Conservation (phyloP, 2,329 filamentous ascomycete species). For the Aspergillus bombycis region DNA sequence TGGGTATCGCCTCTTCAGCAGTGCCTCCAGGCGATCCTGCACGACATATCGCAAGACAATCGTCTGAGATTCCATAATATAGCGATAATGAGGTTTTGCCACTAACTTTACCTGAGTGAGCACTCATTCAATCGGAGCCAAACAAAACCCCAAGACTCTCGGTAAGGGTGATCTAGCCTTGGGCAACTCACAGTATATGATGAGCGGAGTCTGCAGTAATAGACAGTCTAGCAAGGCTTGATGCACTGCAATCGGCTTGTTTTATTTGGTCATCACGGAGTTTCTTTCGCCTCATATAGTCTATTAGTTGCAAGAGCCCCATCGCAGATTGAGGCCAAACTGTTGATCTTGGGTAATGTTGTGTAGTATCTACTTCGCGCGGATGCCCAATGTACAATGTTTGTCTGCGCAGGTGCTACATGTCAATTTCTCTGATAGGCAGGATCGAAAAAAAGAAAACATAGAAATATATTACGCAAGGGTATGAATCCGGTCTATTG, state of each 20-base stretch:
- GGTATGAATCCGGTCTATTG: not conserved
- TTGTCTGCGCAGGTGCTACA: not conserved
- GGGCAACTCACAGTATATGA: not conserved
- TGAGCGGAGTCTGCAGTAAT: not conserved
- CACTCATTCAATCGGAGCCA: not conserved
- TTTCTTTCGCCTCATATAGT: not conserved
- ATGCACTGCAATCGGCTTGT: not conserved
- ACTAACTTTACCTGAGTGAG: not conserved
- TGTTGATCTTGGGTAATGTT: not conserved
- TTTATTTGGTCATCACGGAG: not conserved
- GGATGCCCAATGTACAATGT: not conserved
- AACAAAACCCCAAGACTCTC: not conserved
- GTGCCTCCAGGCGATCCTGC: constrained; percentile 4
- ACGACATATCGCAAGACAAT: constrained; percentile 8
- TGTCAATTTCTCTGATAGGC: not conserved
- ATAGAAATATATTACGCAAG: not conserved
- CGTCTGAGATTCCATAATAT: not conserved
- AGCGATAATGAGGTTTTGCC: not conserved
- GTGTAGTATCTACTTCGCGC: not conserved
- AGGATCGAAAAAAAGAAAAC: not conserved
- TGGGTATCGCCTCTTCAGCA: constrained; percentile 7
- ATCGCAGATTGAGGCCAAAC: not conserved
- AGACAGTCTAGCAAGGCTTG: not conserved
- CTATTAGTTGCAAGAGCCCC: not conserved
- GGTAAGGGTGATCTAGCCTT: not conserved